These are phyloP conservation scores for Aspergillus fructus DNA, from an alignment of 2,329 filamentous ascomycete species.

Conservation along the genomic window DNA sequence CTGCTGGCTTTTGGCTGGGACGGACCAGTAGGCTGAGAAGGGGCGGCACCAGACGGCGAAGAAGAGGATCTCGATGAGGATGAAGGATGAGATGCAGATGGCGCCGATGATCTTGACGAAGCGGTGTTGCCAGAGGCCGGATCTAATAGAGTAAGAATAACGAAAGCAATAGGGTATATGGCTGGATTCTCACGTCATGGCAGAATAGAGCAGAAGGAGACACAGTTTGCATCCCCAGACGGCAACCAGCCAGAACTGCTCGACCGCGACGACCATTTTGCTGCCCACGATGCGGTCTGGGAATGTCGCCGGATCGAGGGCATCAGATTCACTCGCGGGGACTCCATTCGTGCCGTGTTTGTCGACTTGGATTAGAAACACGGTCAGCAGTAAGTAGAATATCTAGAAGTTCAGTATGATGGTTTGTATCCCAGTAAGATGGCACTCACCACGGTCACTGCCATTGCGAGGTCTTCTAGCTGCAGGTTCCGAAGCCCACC, in stretches of 20 bases:
- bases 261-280: constrained; percentile 55
- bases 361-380: constrained; percentile 45
- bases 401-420: not conserved
- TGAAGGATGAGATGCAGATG: constrained; percentile 48
- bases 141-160: too few relatives aligned
- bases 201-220: constrained; percentile 52
- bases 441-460: not conserved
- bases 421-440: too few relatives aligned
- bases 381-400: constrained; percentile 44
- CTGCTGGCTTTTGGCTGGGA: constrained; percentile 46
- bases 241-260: constrained; percentile 53
- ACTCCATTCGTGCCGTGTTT: constrained; percentile 50
- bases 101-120: constrained; percentile 44
- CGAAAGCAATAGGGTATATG: too few relatives aligned
- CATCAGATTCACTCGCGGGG: constrained; percentile 33
- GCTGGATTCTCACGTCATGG: constrained; percentile 56
- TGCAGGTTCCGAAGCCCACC: constrained; percentile 9
- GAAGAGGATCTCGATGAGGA: constrained; percentile 53
- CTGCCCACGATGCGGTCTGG: constrained; percentile 50
- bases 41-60: constrained; percentile 57
- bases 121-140: constrained; percentile 33
- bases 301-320: constrained; percentile 49
- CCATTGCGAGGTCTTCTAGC: constrained; percentile 13
- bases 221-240: constrained; percentile 57
- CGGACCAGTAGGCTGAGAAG: constrained; percentile 53